Percentiles rank a stretch among this genome's conserved stretches.
Evolutionary conservation across 1,284 basidiomycete genomes (phyloP).

Genomic region (Boletus holoroseus): DNA sequence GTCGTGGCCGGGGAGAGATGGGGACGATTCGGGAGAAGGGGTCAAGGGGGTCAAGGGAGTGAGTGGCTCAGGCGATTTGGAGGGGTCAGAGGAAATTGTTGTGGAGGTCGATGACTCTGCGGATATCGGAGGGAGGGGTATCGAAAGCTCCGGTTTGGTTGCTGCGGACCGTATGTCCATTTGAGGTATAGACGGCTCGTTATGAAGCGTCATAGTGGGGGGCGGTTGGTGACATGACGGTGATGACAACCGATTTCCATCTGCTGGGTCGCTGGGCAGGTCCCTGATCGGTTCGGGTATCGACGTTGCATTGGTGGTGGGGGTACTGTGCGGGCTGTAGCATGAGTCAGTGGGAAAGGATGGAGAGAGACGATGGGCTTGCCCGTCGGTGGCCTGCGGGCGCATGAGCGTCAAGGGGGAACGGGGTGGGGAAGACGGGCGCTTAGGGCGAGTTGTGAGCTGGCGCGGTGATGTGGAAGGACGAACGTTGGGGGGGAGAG

Average conservation of each 20-base stretch:
- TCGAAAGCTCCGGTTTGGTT: background rate
- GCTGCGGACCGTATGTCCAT: background rate
- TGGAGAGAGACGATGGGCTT: background rate
- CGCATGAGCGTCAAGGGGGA: slow-evolving; percentile 4
- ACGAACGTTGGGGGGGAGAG: background rate
- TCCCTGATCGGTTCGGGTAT: slow-evolving; percentile 5
- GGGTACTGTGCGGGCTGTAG: slow-evolving; percentile 5
- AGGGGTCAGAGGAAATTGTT: background rate
- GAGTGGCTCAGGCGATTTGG: slow-evolving; percentile 12
- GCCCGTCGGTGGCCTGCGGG: slow-evolving; percentile 2
- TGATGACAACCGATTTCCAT: background rate
- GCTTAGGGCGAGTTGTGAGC: slow-evolving; percentile 9
- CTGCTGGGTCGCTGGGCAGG: background rate
- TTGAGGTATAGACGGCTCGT: background rate
- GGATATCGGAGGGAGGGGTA: slow-evolving; percentile 1
- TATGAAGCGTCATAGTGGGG: background rate
- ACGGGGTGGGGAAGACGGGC: slow-evolving; percentile 8
- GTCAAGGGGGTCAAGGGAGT: slow-evolving; percentile 25
- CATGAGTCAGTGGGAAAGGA: background rate
- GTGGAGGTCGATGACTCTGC: background rate
- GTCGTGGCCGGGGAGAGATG: slow-evolving; percentile 26
- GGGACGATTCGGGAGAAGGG: slow-evolving; percentile 20
- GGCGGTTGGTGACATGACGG: background rate
- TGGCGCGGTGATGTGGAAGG: background rate
- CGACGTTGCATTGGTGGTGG: slow-evolving; percentile 1